phyloP scores from a whole-genome alignment of 345 rosid genomes.

The Eucalyptus leucophloia region DNA sequence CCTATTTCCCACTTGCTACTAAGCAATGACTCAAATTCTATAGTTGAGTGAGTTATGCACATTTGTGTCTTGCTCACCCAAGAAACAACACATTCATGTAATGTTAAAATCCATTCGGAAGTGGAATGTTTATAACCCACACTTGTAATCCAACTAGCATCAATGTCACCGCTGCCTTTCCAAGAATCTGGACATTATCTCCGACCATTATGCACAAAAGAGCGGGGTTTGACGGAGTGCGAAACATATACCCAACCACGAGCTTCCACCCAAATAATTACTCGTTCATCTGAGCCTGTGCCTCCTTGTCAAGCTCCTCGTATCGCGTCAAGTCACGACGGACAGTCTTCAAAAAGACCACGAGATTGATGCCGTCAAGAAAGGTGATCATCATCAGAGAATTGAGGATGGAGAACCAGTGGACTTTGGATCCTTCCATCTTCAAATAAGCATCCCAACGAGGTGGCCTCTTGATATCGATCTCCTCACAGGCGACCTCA shows the following conservation, averaged over 20 bases:
- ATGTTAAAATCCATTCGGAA: too few species aligned
- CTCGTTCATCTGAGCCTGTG: constrained; percentile 91
- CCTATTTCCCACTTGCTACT: too few species aligned
- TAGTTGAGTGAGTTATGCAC: too few species aligned
- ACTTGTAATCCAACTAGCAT: too few species aligned
- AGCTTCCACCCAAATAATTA: constrained; percentile 53
- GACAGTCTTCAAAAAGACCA: constrained; percentile 79
- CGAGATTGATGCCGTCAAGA: constrained; percentile 76
- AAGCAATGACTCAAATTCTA: too few species aligned
- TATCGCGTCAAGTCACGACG: constrained; percentile 74
- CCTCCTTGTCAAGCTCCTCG: constrained; percentile 86
- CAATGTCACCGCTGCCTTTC: constrained; percentile 3
- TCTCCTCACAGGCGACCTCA: constrained; percentile 59
- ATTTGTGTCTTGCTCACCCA: too few species aligned
- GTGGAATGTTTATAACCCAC: too few species aligned
- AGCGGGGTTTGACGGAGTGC: background rate
- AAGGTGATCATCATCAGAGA: constrained; percentile 73
- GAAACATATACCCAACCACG: constrained; percentile 12
- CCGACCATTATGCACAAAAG: constrained; percentile 9
- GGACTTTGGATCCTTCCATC: constrained; percentile 67
- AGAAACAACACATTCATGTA: too few species aligned
- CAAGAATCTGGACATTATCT: constrained; percentile 6
- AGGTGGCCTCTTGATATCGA: constrained; percentile 81
- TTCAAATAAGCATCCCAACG: constrained; percentile 55
- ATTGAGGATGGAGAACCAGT: constrained; percentile 71